Conservation (phyloP, 768 basidiomycete species). For the Leccinum barrowsii region DNA sequence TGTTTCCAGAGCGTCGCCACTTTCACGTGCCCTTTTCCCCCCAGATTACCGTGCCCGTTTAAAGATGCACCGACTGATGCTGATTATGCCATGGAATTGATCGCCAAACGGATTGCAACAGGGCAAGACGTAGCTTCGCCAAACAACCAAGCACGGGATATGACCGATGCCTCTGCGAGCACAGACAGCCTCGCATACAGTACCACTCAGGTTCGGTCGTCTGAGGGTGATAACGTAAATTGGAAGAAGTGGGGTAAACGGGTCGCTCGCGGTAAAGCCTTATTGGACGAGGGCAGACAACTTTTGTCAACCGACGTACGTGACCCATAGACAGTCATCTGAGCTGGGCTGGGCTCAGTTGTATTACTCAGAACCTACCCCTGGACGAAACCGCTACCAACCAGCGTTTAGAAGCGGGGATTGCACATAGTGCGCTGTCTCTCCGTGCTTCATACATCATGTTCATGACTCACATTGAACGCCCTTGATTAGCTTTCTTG, state of each 20-base stretch:
- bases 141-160: conserved; percentile 17
- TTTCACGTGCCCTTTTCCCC: conserved; percentile 1
- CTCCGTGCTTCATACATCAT: not conserved
- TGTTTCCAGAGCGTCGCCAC: not conserved
- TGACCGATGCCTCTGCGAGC: conserved; percentile 13
- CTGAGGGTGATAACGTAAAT: conserved; percentile 31
- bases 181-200: not conserved
- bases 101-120: conserved; percentile 53
- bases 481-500: conserved; percentile 46
- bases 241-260: conserved; percentile 59
- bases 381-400: not conserved
- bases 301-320: conserved; percentile 37
- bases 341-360: not conserved
- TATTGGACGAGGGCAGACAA: conserved; percentile 40
- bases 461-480: not conserved
- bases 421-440: conserved; percentile 34
- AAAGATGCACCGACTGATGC: conserved; percentile 60
- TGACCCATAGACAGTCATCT: conserved; percentile 13
- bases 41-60: conserved; percentile 47
- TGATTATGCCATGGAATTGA: conserved; percentile 68
- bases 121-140: conserved; percentile 42
- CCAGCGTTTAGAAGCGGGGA: conserved; percentile 10
- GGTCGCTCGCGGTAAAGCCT: conserved; percentile 43
- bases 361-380: not conserved
- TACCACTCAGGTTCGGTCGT: not conserved